Conservation (phyloP, 2,329 filamentous ascomycete genomes). For the Sphaerulina musiva region DNA sequence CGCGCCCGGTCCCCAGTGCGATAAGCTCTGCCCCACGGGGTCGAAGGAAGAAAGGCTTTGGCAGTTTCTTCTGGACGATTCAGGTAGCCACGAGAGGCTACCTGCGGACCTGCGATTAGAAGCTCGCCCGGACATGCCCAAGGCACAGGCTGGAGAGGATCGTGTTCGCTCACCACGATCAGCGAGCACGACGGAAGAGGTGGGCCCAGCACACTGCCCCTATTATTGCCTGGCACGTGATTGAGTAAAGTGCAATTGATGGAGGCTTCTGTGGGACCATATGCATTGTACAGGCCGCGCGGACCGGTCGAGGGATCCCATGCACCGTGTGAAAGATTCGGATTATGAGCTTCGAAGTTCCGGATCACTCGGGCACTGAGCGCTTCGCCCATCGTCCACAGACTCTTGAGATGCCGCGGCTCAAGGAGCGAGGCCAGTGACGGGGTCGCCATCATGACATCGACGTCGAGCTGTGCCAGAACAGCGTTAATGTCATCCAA, state of each 20-base stretch:
- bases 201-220: not conserved
- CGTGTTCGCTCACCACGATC: not conserved
- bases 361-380: conserved; percentile 5
- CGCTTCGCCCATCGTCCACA: conserved; percentile 37
- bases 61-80: conserved; percentile 12
- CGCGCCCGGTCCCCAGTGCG: not conserved
- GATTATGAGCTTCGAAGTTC: conserved; percentile 8
- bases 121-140: conserved; percentile 13
- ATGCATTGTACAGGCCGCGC: conserved; percentile 10
- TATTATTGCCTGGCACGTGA: not conserved
- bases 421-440: conserved; percentile 38
- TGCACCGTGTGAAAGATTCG: not conserved
- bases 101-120: conserved; percentile 13
- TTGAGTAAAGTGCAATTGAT: conserved; percentile 7
- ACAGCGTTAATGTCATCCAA: conserved; percentile 44
- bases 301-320: not conserved
- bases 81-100: conserved; percentile 13
- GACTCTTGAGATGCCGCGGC: conserved; percentile 34
- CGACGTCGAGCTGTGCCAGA: conserved; percentile 34
- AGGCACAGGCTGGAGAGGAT: conserved; percentile 2
- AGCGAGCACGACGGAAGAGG: not conserved
- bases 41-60: conserved; percentile 6
- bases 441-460: conserved; percentile 43
- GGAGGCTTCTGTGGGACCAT: conserved; percentile 14
- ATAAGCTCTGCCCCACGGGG: not conserved